Percentiles rank a stretch among this genome's conserved stretches.
Conservation (phyloP, 768 basidiomycete species). For the Podaxis mareebaensis region DNA sequence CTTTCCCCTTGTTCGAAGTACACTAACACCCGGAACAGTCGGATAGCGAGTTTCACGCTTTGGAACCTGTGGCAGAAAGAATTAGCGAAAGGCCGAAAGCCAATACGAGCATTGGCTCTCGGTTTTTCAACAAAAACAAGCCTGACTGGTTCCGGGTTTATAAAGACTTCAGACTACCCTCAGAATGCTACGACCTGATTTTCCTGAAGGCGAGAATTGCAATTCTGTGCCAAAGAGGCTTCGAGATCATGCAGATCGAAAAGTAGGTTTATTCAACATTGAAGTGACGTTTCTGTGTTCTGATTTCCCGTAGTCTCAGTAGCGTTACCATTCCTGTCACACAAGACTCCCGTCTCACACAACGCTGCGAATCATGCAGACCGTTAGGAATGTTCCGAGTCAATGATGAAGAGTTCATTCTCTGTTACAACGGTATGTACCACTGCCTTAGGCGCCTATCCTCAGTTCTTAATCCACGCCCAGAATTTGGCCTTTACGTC, state of each 20-base stretch:
- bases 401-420: conserved; percentile 83
- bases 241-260: conserved; percentile 95
- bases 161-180: conserved; percentile 85
- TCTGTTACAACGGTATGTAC: conserved; percentile 81
- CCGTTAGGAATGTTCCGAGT: conserved; percentile 91
- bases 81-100: conserved; percentile 73
- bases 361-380: conserved; percentile 76
- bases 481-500: conserved; percentile 91
- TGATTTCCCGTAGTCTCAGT: conserved; percentile 54
- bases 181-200: conserved; percentile 83
- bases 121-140: conserved; percentile 52
- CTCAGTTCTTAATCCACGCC: not conserved
- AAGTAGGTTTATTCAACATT: conserved; percentile 56
- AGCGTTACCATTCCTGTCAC: conserved; percentile 87
- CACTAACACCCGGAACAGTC: conserved; percentile 34
- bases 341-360: conserved; percentile 67
- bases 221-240: conserved; percentile 89
- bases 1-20: not conserved
- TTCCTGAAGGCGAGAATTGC: conserved; percentile 93
- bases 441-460: not conserved
- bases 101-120: conserved; percentile 61
- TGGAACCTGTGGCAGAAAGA: conserved; percentile 90
- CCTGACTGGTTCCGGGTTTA: conserved; percentile 93
- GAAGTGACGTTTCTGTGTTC: not conserved
- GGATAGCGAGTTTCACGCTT: conserved; percentile 89